Evolutionary conservation across 306 rosid genomes (phyloP).

Genomic region (Sphenostylis stenocarpa): DNA sequence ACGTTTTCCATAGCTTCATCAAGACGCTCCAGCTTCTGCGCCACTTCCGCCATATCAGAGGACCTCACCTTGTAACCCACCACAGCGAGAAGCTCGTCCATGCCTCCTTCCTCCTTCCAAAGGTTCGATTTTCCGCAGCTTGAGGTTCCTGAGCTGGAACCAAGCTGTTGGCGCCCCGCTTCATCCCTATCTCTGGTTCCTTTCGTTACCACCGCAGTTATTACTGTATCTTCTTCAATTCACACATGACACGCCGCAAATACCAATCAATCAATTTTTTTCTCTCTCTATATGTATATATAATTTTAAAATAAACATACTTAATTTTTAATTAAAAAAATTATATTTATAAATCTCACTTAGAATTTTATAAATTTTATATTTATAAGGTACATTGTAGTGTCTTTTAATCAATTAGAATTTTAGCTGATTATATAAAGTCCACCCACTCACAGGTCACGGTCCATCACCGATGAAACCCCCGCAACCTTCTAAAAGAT

Average conservation of each 20-base stretch:
- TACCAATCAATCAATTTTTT: background rate
- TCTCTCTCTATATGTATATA: no score
- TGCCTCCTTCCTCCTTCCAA: conserved; percentile 71
- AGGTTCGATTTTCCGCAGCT: conserved; percentile 50
- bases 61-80: conserved; percentile 84
- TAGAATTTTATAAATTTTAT: no score
- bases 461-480: no score
- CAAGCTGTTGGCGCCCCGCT: conserved; percentile 52
- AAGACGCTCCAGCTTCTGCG: conserved; percentile 74
- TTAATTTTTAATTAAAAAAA: no score
- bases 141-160: conserved; percentile 3
- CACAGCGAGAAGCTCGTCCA: conserved; percentile 89
- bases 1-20: conserved; percentile 73
- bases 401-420: no score
- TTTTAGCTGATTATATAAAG: no score
- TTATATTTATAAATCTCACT: no score
- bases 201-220: background rate
- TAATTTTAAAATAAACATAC: no score
- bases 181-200: conserved; percentile 38
- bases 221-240: conserved; percentile 12
- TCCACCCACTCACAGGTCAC: no score
- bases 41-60: conserved; percentile 84
- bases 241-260: background rate
- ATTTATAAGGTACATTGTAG: no score
- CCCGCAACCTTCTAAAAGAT: no score